Conservation (phyloP, 495 filamentous ascomycete species). For the Neurospora africana region DNA sequence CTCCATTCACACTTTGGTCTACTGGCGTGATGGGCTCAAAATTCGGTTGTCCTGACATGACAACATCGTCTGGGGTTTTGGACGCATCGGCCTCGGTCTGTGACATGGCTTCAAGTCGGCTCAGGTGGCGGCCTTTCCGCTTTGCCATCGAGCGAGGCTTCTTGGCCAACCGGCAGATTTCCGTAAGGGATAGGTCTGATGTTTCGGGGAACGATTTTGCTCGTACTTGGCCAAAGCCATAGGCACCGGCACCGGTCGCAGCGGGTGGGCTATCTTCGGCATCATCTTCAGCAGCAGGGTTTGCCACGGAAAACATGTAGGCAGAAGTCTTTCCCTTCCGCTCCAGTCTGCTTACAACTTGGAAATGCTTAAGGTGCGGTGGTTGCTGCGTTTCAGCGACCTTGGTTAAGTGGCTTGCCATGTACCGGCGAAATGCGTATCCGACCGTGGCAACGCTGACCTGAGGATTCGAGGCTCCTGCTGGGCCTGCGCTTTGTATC, state of each 20-base stretch:
- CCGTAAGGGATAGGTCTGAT: conserved; percentile 12
- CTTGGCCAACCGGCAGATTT: conserved; percentile 11
- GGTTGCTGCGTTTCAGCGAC: conserved; percentile 35
- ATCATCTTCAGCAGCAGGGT: not conserved
- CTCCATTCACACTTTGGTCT: not conserved
- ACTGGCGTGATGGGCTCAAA: not conserved
- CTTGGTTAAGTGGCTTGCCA: conserved; percentile 28
- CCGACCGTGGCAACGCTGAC: conserved; percentile 33
- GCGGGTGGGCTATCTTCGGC: not conserved
- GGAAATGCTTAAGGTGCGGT: conserved; percentile 30
- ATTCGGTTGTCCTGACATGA: not conserved
- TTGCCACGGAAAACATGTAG: conserved; percentile 30
- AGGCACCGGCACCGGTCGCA: conserved; percentile 1
- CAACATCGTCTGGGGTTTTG: not conserved
- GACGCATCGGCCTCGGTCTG: not conserved
- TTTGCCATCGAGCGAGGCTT: conserved; percentile 7
- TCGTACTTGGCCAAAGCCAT: conserved; percentile 19
- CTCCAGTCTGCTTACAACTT: conserved; percentile 30
- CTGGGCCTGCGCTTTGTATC: conserved; percentile 27
- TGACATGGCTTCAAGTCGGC: not conserved
- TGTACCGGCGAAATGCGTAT: conserved; percentile 32
- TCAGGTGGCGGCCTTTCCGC: conserved; percentile 17
- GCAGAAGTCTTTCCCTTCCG: conserved; percentile 34
- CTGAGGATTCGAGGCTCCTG: conserved; percentile 34
- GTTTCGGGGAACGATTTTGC: conserved; percentile 10